Base-by-base conservation (phyloP, 805 yeast genomes). In the Candida krabiensis region DNA sequence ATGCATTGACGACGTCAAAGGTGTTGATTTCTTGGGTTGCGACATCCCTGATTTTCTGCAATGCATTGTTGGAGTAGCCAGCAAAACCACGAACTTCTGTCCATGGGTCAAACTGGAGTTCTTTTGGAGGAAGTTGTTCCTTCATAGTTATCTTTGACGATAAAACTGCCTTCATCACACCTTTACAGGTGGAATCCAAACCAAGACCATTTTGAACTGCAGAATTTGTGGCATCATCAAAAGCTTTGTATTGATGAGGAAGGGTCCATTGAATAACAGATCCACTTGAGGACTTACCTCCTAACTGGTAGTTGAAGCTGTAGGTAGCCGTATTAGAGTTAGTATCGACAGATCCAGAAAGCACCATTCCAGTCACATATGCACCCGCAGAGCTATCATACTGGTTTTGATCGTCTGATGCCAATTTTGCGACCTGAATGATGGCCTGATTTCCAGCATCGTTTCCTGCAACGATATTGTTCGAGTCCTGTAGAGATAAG, bases 341-440 rank as follows among this genome's bases (percentile, higher is more conserved):
- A 25, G 53, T 16, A n/a, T 43, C 34, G 3, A 67, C 67, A 11
- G 56, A 46, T 13, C 79, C 78, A 18, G 66, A 63, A 12, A 70
- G 48, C 4, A 67, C 69, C 17, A 70, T 56, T 23, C 67, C 69
- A 2, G 71, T 70, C 3, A 75, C 77, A 53, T 81, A 85, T 47
- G 70, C 64, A 28, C 95, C 95, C 28, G 93, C 90, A 15, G 84
- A 78, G 29, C 64, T 49, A 56, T 83, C 90, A 53, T 80, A 80
- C 21, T 38, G 36, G 44, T 57, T 63, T 6, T 64, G 56, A 17
- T 71, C 76, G 22, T 60, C 55, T 8, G 49, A 44, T 4, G 47
- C 21, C 8, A 78, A 65, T 30, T 67, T 66, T 2, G 80, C 83
- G 8, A 73, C 60, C 60, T 81, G 85, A 13, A 79, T 56, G 28